phyloP scores from a whole-genome alignment of 192 early-diverging fungal species.

The Mortierella hygrophila region DNA sequence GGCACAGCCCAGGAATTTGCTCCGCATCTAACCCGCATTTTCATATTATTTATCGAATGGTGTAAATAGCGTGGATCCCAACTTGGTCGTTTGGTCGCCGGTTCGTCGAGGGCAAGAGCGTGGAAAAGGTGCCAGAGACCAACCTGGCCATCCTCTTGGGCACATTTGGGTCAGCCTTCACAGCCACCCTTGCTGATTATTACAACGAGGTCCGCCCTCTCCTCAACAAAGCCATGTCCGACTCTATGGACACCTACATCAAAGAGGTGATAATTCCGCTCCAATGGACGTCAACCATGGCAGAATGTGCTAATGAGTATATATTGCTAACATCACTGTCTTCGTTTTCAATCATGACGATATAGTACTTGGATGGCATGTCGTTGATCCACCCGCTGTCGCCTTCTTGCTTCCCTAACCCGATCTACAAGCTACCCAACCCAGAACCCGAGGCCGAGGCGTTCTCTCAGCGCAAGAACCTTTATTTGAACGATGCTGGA shows the following conservation, averaged over 20 bases:
- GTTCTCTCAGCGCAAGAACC: conserved; percentile 43
- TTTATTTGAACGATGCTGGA: conserved; percentile 82
- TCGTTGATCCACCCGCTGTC: conserved; percentile 72
- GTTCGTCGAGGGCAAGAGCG: conserved; percentile 72
- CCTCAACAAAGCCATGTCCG: conserved; percentile 47
- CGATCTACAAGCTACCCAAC: conserved; percentile 67
- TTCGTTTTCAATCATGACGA: neutral
- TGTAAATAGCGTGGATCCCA: conserved; percentile 73
- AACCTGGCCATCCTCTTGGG: conserved; percentile 78
- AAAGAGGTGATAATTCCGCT: conserved; percentile 24
- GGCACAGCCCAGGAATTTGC: neutral
- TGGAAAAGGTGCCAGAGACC: conserved; percentile 76
- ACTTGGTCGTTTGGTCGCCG: conserved; percentile 83
- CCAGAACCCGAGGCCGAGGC: conserved; percentile 38
- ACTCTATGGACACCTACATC: conserved; percentile 57
- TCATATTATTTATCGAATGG: neutral
- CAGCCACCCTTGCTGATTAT: conserved; percentile 64
- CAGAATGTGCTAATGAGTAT: too few relatives aligned
- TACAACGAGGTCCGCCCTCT: conserved; percentile 62
- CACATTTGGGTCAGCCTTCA: conserved; percentile 62
- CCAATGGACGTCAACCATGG: too few relatives aligned
- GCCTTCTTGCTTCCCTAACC: conserved; percentile 76
- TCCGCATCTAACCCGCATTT: neutral
- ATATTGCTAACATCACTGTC: neutral
- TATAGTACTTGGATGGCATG: conserved; percentile 65